Conservation (phyloP, 441 rosid species). For the Cnidoscolus chayamansa region DNA sequence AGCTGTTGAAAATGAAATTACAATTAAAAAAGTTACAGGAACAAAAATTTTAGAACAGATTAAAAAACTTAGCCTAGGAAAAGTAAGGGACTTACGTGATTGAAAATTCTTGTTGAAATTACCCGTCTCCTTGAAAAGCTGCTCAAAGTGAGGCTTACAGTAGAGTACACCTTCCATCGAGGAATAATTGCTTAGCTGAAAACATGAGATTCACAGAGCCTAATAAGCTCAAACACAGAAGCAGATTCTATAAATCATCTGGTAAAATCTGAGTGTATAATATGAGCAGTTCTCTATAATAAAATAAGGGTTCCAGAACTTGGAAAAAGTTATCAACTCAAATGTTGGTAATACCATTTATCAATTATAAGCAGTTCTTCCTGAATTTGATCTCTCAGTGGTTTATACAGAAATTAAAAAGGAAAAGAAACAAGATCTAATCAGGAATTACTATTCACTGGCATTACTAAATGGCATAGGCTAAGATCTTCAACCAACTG, state of each 20-base stretch:
- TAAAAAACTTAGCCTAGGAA: slow-evolving; percentile 2
- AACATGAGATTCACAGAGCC: slow-evolving; percentile 22
- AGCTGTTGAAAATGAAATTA: slow-evolving; percentile 52
- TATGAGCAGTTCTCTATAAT: slow-evolving; percentile 1
- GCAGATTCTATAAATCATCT: background rate
- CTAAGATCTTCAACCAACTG: background rate
- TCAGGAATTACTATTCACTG: background rate
- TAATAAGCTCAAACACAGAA: slow-evolving; percentile 18
- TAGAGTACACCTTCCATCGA: slow-evolving; percentile 97
- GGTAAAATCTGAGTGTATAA: background rate
- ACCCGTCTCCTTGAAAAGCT: slow-evolving; percentile 89
- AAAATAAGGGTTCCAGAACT: background rate
- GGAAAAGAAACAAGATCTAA: background rate
- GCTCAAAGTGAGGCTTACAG: slow-evolving; percentile 96
- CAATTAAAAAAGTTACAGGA: slow-evolving; percentile 27
- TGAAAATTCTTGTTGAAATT: slow-evolving; percentile 89
- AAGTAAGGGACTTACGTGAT: slow-evolving; percentile 55
- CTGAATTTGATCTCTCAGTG: background rate
- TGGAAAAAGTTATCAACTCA: background rate
- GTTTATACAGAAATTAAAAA: background rate
- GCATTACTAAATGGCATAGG: background rate
- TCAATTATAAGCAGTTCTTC: background rate
- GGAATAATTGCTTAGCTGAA: slow-evolving; percentile 84
- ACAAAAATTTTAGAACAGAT: background rate
- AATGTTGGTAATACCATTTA: background rate